Evolutionary conservation across 768 basidiomycete genomes (phyloP).

Genomic region (Lactifluus subvellereus): DNA sequence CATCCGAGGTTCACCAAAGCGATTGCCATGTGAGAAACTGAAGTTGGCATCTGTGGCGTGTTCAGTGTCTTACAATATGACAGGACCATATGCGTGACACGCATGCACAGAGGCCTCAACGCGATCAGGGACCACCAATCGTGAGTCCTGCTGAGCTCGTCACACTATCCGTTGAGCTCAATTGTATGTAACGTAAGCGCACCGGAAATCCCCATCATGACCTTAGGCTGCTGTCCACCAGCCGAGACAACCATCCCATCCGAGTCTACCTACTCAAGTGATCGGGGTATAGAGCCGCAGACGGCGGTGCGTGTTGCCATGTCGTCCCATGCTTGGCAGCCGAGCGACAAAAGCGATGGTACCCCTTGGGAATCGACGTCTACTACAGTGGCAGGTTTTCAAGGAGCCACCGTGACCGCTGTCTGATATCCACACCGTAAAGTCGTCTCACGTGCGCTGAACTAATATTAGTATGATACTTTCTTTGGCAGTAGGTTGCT

Average conservation of each 20-base stretch:
- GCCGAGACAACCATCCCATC: not conserved
- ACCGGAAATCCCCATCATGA: not conserved
- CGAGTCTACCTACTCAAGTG: too few relatives aligned
- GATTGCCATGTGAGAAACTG: constrained; percentile 6
- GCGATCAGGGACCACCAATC: not conserved
- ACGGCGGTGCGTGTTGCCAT: not conserved
- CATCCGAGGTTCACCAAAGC: not conserved
- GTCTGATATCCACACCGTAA: constrained; percentile 1
- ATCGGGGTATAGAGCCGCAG: not conserved
- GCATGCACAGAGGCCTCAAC: constrained; percentile 10
- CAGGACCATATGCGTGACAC: constrained; percentile 20
- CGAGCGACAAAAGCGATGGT: not conserved
- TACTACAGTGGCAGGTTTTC: not conserved
- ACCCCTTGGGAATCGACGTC: not conserved
- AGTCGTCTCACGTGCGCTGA: not conserved
- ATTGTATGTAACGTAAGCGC: not conserved
- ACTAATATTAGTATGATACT: not conserved
- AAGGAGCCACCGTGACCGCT: not conserved
- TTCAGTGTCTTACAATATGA: not conserved
- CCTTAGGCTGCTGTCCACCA: not conserved
- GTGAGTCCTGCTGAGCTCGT: constrained; percentile 1
- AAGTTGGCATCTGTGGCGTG: not conserved
- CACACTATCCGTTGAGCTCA: not conserved
- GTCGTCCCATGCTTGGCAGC: not conserved
- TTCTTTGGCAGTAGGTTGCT: constrained; percentile 57